Evolutionary conservation across 2,329 filamentous ascomycete genomes (phyloP).

Genomic region (Orbilia quercus): DNA sequence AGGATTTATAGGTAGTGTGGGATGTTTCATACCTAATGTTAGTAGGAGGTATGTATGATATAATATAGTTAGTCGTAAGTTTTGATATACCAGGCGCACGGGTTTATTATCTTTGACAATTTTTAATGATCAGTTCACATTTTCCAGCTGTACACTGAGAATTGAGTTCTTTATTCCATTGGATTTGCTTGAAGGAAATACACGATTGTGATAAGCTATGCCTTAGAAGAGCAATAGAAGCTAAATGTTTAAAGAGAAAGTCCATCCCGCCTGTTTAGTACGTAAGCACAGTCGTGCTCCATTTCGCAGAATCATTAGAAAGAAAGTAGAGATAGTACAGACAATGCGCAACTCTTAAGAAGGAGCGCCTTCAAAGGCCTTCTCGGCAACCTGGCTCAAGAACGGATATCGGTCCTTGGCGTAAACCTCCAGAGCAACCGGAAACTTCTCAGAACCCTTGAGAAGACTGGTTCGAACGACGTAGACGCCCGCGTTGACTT

Average conservation of each 20-base stretch:
- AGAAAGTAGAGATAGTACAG: not conserved
- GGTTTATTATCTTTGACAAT: too few species aligned
- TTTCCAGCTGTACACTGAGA: too few species aligned
- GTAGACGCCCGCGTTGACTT: conserved; percentile 16
- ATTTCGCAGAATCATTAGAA: too few species aligned
- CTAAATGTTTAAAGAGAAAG: too few species aligned
- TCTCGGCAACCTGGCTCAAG: conserved; percentile 22
- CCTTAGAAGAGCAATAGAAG: too few species aligned
- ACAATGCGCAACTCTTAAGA: conserved; percentile 12
- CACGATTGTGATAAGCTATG: too few species aligned
- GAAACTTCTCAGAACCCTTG: conserved; percentile 25
- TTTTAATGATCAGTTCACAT: too few species aligned
- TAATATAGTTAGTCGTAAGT: not conserved
- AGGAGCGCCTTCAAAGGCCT: conserved; percentile 22
- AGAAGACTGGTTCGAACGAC: conserved; percentile 48
- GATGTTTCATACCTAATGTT: not conserved
- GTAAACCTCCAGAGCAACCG: conserved; percentile 41
- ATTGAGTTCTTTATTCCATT: too few species aligned
- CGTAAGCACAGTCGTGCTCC: too few species aligned
- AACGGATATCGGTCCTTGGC: conserved; percentile 40
- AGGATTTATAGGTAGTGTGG: conserved; percentile 10
- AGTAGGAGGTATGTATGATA: not conserved
- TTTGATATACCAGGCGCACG: too few species aligned
- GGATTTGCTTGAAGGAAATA: too few species aligned
- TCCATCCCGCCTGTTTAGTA: too few species aligned